These are phyloP conservation scores for Aspergillus neotritici DNA, from an alignment of 2,329 filamentous ascomycete species.

Conservation along the genomic window DNA sequence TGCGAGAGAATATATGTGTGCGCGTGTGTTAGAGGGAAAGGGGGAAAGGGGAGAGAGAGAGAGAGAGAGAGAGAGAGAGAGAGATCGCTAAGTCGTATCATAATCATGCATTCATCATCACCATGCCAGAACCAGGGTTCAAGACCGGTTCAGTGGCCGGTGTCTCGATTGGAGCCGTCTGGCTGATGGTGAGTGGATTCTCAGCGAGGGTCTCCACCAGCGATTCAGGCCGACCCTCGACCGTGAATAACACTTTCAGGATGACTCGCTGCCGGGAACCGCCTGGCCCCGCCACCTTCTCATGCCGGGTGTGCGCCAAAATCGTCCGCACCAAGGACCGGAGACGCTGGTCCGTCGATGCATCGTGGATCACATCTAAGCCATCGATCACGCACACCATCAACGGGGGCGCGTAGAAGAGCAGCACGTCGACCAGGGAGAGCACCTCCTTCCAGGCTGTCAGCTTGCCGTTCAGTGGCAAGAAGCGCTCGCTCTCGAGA, in stretches of 20 bases:
- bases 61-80: neutral
- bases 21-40: neutral
- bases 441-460: slow-evolving; percentile 33
- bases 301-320: slow-evolving; percentile 28
- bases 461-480: slow-evolving; percentile 30
- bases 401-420: slow-evolving; percentile 32
- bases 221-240: slow-evolving; percentile 25
- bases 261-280: slow-evolving; percentile 22
- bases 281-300: slow-evolving; percentile 10
- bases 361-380: slow-evolving; percentile 29
- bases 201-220: slow-evolving; percentile 31
- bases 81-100: neutral
- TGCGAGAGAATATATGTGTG: neutral
- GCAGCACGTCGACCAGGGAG: slow-evolving; percentile 31
- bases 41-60: neutral
- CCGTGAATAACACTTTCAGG: slow-evolving; percentile 35
- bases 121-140: slow-evolving; percentile 23
- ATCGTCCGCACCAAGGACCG: slow-evolving; percentile 29
- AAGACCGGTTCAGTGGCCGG: slow-evolving; percentile 19
- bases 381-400: slow-evolving; percentile 34
- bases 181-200: slow-evolving; percentile 25
- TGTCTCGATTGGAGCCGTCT: slow-evolving; percentile 19
- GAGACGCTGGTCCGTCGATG: slow-evolving; percentile 30
- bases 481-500: slow-evolving; percentile 32
- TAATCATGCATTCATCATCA: slow-evolving; percentile 32